Evolutionary conservation across 345 rosid species (phyloP).

Genomic region (Theobroma cacao): DNA sequence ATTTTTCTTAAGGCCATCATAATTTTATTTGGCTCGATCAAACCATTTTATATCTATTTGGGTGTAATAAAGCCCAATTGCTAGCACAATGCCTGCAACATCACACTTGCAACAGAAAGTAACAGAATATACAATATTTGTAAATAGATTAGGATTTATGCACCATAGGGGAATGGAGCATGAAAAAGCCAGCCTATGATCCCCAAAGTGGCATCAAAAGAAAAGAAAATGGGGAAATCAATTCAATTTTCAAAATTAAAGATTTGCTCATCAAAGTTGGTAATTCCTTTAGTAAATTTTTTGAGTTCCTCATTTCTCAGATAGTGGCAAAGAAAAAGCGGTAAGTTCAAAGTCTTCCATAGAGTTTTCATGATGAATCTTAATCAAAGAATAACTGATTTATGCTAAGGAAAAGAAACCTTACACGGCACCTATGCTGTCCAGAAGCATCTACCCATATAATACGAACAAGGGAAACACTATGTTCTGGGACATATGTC

Average conservation of each 20-base stretch:
- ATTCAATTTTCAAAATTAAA: not conserved
- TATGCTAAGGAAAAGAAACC: conserved; percentile 22
- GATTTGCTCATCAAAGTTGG: not conserved
- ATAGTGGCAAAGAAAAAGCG: not conserved
- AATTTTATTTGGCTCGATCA: not conserved
- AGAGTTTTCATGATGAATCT: not conserved
- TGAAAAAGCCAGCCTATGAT: not conserved
- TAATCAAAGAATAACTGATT: not conserved
- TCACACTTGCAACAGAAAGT: not conserved
- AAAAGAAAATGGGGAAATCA: not conserved
- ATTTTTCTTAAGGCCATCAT: not conserved
- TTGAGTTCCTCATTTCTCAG: conserved; percentile 1
- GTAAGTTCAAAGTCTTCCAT: not conserved
- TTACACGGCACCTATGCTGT: conserved; percentile 92
- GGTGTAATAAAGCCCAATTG: not conserved
- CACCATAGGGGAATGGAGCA: not conserved
- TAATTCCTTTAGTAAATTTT: not conserved
- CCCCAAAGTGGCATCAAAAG: not conserved
- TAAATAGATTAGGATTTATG: not conserved
- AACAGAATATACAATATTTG: not conserved
- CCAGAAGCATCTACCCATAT: conserved; percentile 95
- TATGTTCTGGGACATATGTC: conserved; percentile 26
- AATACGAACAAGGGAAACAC: conserved; percentile 60
- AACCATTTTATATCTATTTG: not conserved
- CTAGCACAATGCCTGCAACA: not conserved